These are phyloP conservation scores for Aspergillus arachidicola DNA, from an alignment of 2,329 filamentous ascomycete species.

Conservation along the genomic window DNA sequence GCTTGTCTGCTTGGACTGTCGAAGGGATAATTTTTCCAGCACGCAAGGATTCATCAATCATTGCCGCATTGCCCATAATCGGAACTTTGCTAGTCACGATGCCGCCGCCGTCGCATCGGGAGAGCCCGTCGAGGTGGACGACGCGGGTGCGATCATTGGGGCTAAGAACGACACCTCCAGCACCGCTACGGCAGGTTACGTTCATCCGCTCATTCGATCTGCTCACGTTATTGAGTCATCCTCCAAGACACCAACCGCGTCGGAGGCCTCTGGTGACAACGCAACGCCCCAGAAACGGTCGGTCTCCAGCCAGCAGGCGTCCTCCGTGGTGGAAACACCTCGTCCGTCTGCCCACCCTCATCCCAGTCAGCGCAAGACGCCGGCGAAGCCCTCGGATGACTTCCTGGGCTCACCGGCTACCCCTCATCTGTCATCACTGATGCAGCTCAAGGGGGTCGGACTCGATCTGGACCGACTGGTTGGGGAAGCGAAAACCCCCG, in stretches of 20 bases:
- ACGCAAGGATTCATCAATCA: constrained; percentile 99
- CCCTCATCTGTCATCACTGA: constrained; percentile 68
- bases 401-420: constrained; percentile 61
- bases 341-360: constrained; percentile 9
- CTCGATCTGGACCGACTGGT: constrained; percentile 63
- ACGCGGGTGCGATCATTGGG: constrained; percentile 53
- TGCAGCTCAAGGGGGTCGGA: constrained; percentile 63
- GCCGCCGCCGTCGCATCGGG: constrained; percentile 88
- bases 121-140: constrained; percentile 73
- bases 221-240: constrained; percentile 46
- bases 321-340: constrained; percentile 30
- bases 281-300: constrained; percentile 26
- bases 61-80: constrained; percentile 90
- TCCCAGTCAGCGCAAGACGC: constrained; percentile 15
- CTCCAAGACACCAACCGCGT: constrained; percentile 19
- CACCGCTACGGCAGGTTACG: constrained; percentile 50
- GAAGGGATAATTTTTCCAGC: constrained; percentile 89
- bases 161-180: constrained; percentile 34
- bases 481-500: constrained; percentile 54
- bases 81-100: constrained; percentile 94
- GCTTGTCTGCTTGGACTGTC: constrained; percentile 85
- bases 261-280: constrained; percentile 13
- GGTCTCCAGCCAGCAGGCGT: constrained; percentile 12
- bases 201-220: constrained; percentile 64
- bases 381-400: constrained; percentile 28